These are phyloP conservation scores for Pythium dissimile DNA, from an alignment of 352 stramenopile species.

Conservation along the genomic window DNA sequence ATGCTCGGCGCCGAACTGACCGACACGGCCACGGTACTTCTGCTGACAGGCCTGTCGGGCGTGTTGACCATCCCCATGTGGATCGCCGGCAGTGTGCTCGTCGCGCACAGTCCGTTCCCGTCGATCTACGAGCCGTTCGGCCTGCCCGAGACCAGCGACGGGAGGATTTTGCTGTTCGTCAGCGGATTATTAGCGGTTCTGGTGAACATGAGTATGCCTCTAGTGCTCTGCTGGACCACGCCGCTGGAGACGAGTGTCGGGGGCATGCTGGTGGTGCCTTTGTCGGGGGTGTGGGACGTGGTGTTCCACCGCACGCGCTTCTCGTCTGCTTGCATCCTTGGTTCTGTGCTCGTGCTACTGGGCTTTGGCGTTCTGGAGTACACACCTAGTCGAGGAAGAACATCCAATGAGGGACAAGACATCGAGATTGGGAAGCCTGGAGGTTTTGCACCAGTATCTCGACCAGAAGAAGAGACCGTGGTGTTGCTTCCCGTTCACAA, in stretches of 20 bases:
- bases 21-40: slow-evolving; percentile 41
- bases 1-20: slow-evolving; percentile 32
- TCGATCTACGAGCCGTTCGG: slow-evolving; percentile 39
- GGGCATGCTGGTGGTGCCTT: slow-evolving; percentile 44
- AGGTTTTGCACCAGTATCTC: too few relatives aligned
- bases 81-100: slow-evolving; percentile 32
- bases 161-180: slow-evolving; percentile 28
- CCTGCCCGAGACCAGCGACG: slow-evolving; percentile 26
- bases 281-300: slow-evolving; percentile 38
- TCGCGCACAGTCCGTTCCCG: slow-evolving; percentile 29
- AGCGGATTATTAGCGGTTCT: slow-evolving; percentile 26
- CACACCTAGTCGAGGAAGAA: not conserved
- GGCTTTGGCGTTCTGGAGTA: slow-evolving; percentile 26
- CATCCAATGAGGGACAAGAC: not conserved
- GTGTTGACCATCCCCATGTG: slow-evolving; percentile 42
- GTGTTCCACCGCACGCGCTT: slow-evolving; percentile 40
- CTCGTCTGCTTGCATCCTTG: slow-evolving; percentile 36
- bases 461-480: not conserved
- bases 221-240: slow-evolving; percentile 43
- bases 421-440: not conserved
- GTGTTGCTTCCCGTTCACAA: not conserved
- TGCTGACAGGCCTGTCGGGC: slow-evolving; percentile 34
- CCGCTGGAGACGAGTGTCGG: slow-evolving; percentile 45
- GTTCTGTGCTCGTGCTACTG: slow-evolving; percentile 38
- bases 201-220: slow-evolving; percentile 32